Percentiles rank a stretch among this genome's conserved stretches.
These are phyloP conservation scores for Ostreobium quekettii DNA, from an alignment of 139 green algal genomes.

Conservation along the genomic window DNA sequence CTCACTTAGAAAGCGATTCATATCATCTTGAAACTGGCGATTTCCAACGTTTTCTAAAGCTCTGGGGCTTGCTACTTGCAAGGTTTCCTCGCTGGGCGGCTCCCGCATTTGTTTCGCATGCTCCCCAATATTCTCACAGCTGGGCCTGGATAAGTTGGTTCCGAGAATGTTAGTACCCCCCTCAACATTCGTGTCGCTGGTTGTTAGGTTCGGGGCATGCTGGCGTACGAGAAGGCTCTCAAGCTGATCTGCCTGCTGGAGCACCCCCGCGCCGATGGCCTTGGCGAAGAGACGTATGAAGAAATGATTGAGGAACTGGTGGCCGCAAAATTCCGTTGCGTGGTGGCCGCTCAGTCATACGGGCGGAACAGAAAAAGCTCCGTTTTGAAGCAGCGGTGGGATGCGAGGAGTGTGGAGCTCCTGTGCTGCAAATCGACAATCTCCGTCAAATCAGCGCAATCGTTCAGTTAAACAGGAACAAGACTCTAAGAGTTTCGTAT, in stretches of 20 bases:
- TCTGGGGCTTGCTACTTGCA: too few species aligned
- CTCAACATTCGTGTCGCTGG: too few species aligned
- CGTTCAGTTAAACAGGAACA: conserved; percentile 7
- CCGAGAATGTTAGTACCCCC: too few species aligned
- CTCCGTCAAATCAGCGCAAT: too few species aligned
- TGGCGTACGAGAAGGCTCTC: conserved; percentile 58
- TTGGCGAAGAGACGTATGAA: conserved; percentile 9
- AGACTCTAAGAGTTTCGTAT: conserved; percentile 9
- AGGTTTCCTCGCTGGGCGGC: too few species aligned
- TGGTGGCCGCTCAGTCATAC: conserved; percentile 11
- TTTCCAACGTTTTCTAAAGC: too few species aligned
- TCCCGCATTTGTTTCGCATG: too few species aligned
- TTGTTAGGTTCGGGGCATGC: conserved; percentile 54
- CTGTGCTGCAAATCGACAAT: not conserved
- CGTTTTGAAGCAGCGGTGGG: conserved; percentile 8
- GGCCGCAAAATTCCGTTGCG: conserved; percentile 18
- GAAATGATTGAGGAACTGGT: conserved; percentile 8
- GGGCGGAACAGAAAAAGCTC: not conserved
- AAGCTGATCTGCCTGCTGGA: conserved; percentile 4
- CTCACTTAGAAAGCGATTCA: too few species aligned
- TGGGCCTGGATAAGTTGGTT: too few species aligned
- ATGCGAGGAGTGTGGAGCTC: conserved; percentile 8
- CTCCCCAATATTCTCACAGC: too few species aligned
- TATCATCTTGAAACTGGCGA: too few species aligned
- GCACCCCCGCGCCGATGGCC: conserved; percentile 1